Conservation (phyloP, 2,329 filamentous ascomycete genomes). For the Decorospora gaudefroyi region DNA sequence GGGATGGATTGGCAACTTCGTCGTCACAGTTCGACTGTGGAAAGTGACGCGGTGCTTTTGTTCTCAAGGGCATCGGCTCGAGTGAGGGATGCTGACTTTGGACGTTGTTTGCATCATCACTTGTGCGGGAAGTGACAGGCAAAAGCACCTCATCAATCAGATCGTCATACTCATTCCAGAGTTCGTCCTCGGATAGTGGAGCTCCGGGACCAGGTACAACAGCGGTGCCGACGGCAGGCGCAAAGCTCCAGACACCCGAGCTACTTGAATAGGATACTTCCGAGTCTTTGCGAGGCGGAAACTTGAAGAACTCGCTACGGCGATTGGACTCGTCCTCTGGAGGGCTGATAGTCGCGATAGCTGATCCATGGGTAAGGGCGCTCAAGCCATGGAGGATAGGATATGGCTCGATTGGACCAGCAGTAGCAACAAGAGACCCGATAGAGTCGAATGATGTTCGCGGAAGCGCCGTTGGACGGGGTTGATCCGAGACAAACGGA, state of each 20-base stretch:
- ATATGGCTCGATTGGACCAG: conserved; percentile 41
- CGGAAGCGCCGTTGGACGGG: conserved; percentile 41
- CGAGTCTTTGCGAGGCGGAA: conserved; percentile 74
- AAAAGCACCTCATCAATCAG: conserved; percentile 72
- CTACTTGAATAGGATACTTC: conserved; percentile 68
- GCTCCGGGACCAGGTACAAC: conserved; percentile 65
- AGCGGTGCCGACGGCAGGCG: conserved; percentile 62
- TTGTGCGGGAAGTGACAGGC: conserved; percentile 35
- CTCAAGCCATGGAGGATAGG: conserved; percentile 43
- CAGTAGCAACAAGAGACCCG: conserved; percentile 32
- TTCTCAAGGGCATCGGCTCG: conserved; percentile 37
- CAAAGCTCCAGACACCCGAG: conserved; percentile 64
- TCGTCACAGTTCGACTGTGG: conserved; percentile 41
- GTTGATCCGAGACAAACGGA: conserved; percentile 65
- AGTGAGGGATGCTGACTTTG: conserved; percentile 34
- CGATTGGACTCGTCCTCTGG: conserved; percentile 37
- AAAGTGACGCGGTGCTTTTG: conserved; percentile 27
- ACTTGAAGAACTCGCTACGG: conserved; percentile 70
- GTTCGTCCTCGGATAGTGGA: conserved; percentile 76
- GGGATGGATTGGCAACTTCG: conserved; percentile 42
- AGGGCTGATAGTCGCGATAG: conserved; percentile 44
- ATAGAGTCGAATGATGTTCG: conserved; percentile 43
- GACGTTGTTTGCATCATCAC: conserved; percentile 14
- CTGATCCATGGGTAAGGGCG: conserved; percentile 45
- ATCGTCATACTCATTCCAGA: conserved; percentile 95